Base-by-base conservation (phyloP, 768 basidiomycete species). In the Flagelloscypha sp. region DNA sequence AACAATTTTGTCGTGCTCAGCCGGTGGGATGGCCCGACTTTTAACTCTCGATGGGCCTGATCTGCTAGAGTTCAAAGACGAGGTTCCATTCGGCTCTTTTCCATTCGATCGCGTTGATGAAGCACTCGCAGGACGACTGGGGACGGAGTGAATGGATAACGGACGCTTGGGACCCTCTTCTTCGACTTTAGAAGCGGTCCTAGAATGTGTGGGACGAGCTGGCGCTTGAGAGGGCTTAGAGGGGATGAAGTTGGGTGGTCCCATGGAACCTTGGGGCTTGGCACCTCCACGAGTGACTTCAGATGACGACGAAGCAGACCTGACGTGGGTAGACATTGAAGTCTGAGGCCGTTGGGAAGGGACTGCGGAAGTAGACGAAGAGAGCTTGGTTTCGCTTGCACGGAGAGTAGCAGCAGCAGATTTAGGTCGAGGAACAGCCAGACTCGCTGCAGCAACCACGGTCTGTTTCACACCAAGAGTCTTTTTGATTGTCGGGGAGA, bases 401-500 rank as follows among this genome's bases (percentile, higher is more conserved):
- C 38, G 32, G 10, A 15, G 7, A 12, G 32, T 33, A 23, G 38
- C 11, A 16, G 38, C 15, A 17, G 33, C 16, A 23, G 32, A 34
- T 19, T 39, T 27, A 18, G 38, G 35, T 13, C 32, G 38, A 28
- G 38, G 35, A 16, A 34, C 7, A 8, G 25, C 25, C 8, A 38
- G 17, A 4, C 20, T 19, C 5, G 32, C 32, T 12, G 32, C 11
- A 6, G 28, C 18, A 25, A 24, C 25, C 20, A n/a, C 16, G 18
- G 16, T 10, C 23, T 39, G 22, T 21, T 24, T 61, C 32, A 74
- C 68, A 40, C 79, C 76, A 3, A 89, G 69, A 49, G 85, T 85
- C 56, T 83, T 86, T 47, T 73, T 79, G 24, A 76, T 76, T 3
- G 75, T 79, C 1, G 88, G 86, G 5, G 81, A 77, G 9, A 92